Conservation (phyloP, 2,329 filamentous ascomycete species). For the Colletotrichum melonis region DNA sequence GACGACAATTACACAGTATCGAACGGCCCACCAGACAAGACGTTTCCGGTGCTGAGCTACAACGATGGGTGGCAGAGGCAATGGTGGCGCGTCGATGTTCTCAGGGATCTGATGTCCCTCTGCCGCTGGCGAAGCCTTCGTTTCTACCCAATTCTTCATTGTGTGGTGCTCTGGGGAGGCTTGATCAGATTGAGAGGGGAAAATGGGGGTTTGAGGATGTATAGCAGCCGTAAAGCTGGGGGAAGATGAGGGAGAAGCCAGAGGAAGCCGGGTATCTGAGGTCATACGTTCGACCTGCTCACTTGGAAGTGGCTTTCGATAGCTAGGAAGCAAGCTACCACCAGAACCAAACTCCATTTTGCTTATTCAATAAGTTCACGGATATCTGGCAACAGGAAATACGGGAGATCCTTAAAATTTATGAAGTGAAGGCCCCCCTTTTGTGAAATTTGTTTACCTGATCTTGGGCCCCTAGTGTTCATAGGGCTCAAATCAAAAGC, state of each 20-base stretch:
- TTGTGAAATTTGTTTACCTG: too few relatives aligned
- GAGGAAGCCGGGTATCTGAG: neutral
- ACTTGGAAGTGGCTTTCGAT: neutral
- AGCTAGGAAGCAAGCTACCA: neutral
- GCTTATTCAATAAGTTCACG: neutral
- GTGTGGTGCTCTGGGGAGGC: neutral
- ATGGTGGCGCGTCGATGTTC: neutral
- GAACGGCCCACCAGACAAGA: conserved; percentile 36
- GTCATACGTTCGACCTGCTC: neutral
- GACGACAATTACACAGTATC: conserved; percentile 35
- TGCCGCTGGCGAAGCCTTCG: neutral
- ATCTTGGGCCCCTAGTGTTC: conserved; percentile 23
- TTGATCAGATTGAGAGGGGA: neutral
- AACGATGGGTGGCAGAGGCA: neutral
- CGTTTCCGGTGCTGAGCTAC: neutral
- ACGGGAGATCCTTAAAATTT: too few relatives aligned
- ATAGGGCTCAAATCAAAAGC: neutral
- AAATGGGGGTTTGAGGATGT: neutral
- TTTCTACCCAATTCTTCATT: neutral
- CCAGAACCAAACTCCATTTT: neutral
- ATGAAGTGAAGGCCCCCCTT: too few relatives aligned
- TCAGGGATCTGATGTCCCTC: neutral
- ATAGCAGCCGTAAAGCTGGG: neutral
- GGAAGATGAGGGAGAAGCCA: neutral
- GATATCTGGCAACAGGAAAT: too few relatives aligned